Percentiles rank a stretch among this genome's conserved stretches.
Evolutionary conservation across 441 rosid species (phyloP).

Genomic region (Populus hybrid): DNA sequence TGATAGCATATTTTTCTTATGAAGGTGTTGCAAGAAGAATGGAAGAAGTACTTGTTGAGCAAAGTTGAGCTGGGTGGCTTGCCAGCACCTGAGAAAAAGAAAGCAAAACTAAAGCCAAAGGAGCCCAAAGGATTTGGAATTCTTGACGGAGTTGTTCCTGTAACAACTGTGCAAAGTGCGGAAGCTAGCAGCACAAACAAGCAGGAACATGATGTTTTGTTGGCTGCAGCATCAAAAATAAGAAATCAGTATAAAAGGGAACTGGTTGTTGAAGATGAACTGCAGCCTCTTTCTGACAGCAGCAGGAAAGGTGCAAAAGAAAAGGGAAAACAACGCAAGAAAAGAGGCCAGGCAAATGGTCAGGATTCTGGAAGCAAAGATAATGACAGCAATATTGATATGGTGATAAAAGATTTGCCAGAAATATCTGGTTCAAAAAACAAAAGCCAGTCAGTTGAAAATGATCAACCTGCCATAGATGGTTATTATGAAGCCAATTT

Average conservation of each 20-base stretch:
- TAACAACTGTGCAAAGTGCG: slow-evolving; percentile 50
- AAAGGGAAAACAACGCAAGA: slow-evolving; percentile 36
- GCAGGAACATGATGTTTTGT: slow-evolving; percentile 69
- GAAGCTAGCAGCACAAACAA: slow-evolving; percentile 72
- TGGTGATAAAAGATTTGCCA: slow-evolving; percentile 24
- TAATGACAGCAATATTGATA: slow-evolving; percentile 28
- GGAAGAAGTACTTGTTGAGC: slow-evolving; percentile 89
- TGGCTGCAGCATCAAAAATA: slow-evolving; percentile 78
- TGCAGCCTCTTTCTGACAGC: slow-evolving; percentile 33
- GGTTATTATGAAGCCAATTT: slow-evolving; percentile 14
- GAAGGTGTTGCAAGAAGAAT: slow-evolving; percentile 90
- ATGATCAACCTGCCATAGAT: slow-evolving; percentile 16
- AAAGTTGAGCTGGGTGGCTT: slow-evolving; percentile 65
- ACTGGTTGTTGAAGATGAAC: slow-evolving; percentile 33
- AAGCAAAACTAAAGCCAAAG: slow-evolving; percentile 63
- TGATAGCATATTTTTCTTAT: slow-evolving; percentile 16
- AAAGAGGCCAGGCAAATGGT: slow-evolving; percentile 34
- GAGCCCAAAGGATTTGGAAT: slow-evolving; percentile 86
- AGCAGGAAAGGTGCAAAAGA: slow-evolving; percentile 35
- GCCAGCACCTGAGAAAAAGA: slow-evolving; percentile 73
- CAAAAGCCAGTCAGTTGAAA: slow-evolving; percentile 37
- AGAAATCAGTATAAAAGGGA: slow-evolving; percentile 45
- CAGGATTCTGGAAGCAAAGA: slow-evolving; percentile 27
- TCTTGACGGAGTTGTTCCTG: slow-evolving; percentile 84
- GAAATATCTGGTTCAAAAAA: slow-evolving; percentile 32